Base-by-base conservation (phyloP, 2,329 filamentous ascomycete species). In the Xenoacremonium recifei region DNA sequence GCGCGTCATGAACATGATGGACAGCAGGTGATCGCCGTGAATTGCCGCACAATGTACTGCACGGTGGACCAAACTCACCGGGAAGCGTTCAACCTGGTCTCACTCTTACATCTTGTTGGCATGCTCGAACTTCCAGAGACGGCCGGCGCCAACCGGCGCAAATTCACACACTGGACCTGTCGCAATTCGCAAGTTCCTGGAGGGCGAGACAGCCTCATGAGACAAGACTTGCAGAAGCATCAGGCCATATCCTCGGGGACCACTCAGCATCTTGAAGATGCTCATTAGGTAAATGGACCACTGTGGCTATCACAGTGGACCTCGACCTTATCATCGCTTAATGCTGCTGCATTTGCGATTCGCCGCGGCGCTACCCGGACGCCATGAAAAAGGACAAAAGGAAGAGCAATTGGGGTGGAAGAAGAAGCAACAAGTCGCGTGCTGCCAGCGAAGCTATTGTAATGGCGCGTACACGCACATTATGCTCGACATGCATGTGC, bases 1-100 rank as follows among this genome's bases (percentile, higher is more conserved):
- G 7, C 67, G 65, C 40, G 60, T 73, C 51, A 73, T 75, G 66
- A 61, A 65, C 36, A 57, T 58, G 48, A 59, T 67, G 61, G 60
- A 67, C 35, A 54, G 32, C 21, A 61, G 54, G 39, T 64, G 53
- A 57, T 36, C 10, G 25, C n/a, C n/a, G n/a, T n/a, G n/a, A n/a
- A n/a, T n/a, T 33, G 27, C 30, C 30, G 21, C 19, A 38, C n/a
- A n/a, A n/a, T n/a, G n/a, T n/a, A n/a, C n/a, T n/a, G n/a, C n/a
- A n/a, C n/a, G n/a, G n/a, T n/a, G n/a, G n/a, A n/a, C n/a, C n/a
- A n/a, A n/a, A n/a, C n/a, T n/a, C n/a, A n/a, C n/a, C n/a, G n/a
- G n/a, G n/a, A n/a, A n/a, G n/a, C n/a, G n/a, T n/a, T n/a, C n/a
- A n/a, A n/a, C n/a, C n/a, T n/a, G n/a, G n/a, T n/a, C n/a, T n/a